Base-by-base conservation (phyloP, 2,329 filamentous ascomycete species). In the Fusarium aywerte region DNA sequence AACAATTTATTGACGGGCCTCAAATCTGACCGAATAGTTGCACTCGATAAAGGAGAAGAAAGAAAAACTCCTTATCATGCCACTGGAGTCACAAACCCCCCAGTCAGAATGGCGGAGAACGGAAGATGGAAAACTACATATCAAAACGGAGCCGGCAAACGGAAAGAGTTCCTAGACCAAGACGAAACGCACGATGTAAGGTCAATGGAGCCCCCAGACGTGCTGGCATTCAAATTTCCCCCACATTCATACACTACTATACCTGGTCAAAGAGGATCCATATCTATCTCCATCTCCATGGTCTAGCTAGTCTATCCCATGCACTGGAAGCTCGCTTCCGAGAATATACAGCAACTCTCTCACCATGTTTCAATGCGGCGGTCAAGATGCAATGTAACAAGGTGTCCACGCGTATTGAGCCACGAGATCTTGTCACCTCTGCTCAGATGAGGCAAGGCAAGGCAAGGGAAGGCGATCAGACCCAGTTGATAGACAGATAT, bases 161-260 rank as follows among this genome's bases (percentile, higher is more conserved):
- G 55, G 60, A 67, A 56, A 45, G 38, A 57, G 58, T 45, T 67
- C 44, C 64, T 59, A 47, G 44, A 36, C 38, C 38, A 36, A 49
- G 43, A 54, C 61, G 62, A 68, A 66, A 68, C 64, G 40, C 64
- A 68, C 61, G 43, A 65, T 59, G 58, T 38, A 44, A 66, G 58
- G 58, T 51, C 44, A 58, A 68, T 67, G 54, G 65, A 68, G 65
- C 39, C 36, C 59, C 45, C 25, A 38, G 61, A 60, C 59, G 55
- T 39, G 59, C 23, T 65, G 45, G 42, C 51, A 43, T 64, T 64
- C 33, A 50, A 36, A 36, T 43, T 39, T 66, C 65, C 65, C 65
- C 50, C 50, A 53, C 50, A 53, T 44, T 49, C 45, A 38, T 49
- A 23, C 44, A 23, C 29, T 48, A 65, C 65, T 29, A 27, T 43